Evolutionary conservation across 2,329 filamentous ascomycete species (phyloP).

Genomic region (Pseudonectria buxi): DNA sequence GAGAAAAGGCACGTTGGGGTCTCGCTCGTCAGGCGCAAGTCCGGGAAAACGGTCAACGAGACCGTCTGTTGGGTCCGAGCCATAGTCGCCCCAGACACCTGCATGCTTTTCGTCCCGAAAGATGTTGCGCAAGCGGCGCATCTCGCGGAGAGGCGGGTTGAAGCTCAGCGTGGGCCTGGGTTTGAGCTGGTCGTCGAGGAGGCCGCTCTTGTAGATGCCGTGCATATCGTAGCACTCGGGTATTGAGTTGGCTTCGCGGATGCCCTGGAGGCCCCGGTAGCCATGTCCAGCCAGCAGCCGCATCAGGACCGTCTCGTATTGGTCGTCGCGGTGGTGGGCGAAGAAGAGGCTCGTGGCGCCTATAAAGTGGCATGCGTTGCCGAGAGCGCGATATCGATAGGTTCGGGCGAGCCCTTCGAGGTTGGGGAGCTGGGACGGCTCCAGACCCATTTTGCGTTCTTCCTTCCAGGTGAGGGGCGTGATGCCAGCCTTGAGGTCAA

Average conservation of each 20-base stretch:
- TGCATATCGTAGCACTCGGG: slow-evolving; percentile 76
- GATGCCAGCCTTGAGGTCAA: slow-evolving; percentile 28
- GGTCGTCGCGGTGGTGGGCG: slow-evolving; percentile 85
- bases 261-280: slow-evolving; percentile 66
- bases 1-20: slow-evolving; percentile 24
- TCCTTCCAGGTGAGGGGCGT: slow-evolving; percentile 41
- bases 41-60: slow-evolving; percentile 22
- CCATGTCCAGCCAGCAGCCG: slow-evolving; percentile 62
- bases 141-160: slow-evolving; percentile 23
- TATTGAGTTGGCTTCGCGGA: slow-evolving; percentile 58
- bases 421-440: slow-evolving; percentile 42
- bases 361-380: slow-evolving; percentile 46
- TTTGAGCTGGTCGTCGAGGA: slow-evolving; percentile 39
- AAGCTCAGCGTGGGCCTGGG: slow-evolving; percentile 33
- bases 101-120: slow-evolving; percentile 23
- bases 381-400: slow-evolving; percentile 67
- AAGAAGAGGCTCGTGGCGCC: slow-evolving; percentile 59
- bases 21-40: slow-evolving; percentile 10
- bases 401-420: slow-evolving; percentile 72
- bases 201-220: slow-evolving; percentile 61
- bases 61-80: slow-evolving; percentile 8
- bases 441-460: slow-evolving; percentile 21
- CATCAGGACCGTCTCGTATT: slow-evolving; percentile 84
- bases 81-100: slow-evolving; percentile 12
- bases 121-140: slow-evolving; percentile 22